phyloP scores from a whole-genome alignment of 768 basidiomycete species.

The Rhizopogon sp. region DNA sequence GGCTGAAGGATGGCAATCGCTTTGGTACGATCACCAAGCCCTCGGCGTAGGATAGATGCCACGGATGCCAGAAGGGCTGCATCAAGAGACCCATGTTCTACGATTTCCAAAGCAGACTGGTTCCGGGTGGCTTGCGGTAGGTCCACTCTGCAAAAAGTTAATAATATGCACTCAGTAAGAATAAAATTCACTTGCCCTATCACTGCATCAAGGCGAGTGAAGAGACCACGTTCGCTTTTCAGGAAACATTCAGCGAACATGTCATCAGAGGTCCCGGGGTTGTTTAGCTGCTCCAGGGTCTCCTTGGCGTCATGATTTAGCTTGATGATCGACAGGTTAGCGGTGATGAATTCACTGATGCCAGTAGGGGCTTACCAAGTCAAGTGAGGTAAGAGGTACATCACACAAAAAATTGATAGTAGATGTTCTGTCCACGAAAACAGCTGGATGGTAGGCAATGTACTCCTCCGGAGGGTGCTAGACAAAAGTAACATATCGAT shows the following conservation, averaged over 20 bases:
- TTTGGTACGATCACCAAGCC: constrained; percentile 68
- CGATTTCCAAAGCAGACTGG: constrained; percentile 33
- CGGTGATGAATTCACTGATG: neutral
- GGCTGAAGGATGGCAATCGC: constrained; percentile 59
- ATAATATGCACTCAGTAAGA: neutral
- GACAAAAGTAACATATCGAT: neutral
- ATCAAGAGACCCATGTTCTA: constrained; percentile 56
- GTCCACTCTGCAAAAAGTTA: constrained; percentile 40
- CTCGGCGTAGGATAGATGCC: constrained; percentile 47
- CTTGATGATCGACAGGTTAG: constrained; percentile 31
- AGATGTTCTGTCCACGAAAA: constrained; percentile 78
- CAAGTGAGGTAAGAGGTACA: constrained; percentile 72
- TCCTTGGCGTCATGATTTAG: constrained; percentile 69
- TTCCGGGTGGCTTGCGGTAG: constrained; percentile 34
- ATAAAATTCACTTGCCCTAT: constrained; percentile 41
- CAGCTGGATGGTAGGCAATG: constrained; percentile 39
- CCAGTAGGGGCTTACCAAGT: constrained; percentile 48
- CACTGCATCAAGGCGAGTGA: constrained; percentile 69
- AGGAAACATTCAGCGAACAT: constrained; percentile 72
- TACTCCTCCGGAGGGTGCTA: constrained; percentile 64
- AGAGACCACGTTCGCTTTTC: constrained; percentile 58
- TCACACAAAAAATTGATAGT: constrained; percentile 72
- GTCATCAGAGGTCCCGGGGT: constrained; percentile 43
- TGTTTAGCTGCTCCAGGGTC: constrained; percentile 63
- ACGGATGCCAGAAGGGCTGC: constrained; percentile 53